These are phyloP conservation scores for Ceratocystis cacaofunesta DNA, from an alignment of 2,329 filamentous ascomycete species.

Conservation along the genomic window DNA sequence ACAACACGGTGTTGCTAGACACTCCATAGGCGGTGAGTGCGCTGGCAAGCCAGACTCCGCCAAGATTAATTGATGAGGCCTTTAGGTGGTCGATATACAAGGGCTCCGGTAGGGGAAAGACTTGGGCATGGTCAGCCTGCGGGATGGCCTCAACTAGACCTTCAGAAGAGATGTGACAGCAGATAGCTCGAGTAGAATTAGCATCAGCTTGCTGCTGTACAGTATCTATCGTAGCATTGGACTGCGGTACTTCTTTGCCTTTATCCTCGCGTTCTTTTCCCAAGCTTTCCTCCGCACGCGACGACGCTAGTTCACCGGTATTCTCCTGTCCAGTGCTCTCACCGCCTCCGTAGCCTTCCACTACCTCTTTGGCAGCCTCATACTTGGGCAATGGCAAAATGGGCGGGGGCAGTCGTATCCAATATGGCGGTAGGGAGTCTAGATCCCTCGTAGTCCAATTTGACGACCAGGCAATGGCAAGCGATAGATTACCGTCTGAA, in stretches of 20 bases:
- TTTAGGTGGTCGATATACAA: constrained; percentile 36
- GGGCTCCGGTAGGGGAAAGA: constrained; percentile 24
- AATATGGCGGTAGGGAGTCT: constrained; percentile 42
- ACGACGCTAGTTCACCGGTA: background rate
- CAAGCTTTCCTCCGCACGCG: background rate
- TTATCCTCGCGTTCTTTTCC: background rate
- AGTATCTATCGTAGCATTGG: constrained; percentile 24
- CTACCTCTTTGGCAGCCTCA: constrained; percentile 10
- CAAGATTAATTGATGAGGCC: constrained; percentile 23
- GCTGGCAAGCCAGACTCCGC: constrained; percentile 42
- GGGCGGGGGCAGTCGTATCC: constrained; percentile 35
- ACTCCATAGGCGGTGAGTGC: constrained; percentile 41
- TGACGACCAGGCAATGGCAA: constrained; percentile 41
- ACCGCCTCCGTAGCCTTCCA: background rate
- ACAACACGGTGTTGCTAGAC: constrained; percentile 39
- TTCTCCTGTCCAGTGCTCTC: background rate
- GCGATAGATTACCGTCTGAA: constrained; percentile 44
- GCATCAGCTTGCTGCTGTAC: constrained; percentile 23
- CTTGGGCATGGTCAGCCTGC: constrained; percentile 24
- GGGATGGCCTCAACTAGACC: constrained; percentile 34
- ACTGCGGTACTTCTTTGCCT: background rate
- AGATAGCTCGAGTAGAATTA: constrained; percentile 25
- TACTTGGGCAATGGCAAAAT: constrained; percentile 14
- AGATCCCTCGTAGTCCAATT: constrained; percentile 39
- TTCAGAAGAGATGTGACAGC: constrained; percentile 35